Conservation (phyloP, 129 eudicot species). For the Arctium lappa region DNA sequence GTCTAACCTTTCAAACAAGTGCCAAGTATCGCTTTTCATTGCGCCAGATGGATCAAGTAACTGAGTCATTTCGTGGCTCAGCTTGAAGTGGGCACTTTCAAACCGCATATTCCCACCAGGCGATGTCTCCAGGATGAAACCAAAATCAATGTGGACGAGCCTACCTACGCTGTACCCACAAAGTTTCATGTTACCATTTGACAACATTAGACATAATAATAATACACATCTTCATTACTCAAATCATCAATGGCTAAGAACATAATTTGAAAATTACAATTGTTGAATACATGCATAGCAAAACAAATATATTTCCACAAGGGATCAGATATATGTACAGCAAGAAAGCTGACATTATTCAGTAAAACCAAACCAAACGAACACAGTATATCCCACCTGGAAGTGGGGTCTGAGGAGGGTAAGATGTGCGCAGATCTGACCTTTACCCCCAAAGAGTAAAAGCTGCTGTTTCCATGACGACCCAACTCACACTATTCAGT, state of each 20-base stretch:
- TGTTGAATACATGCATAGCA: neutral
- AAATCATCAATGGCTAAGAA: neutral
- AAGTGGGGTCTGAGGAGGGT: neutral
- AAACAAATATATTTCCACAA: neutral
- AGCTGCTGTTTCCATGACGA: neutral
- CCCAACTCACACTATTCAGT: too few species aligned
- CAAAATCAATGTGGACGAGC: slow-evolving; percentile 98
- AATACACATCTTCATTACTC: neutral
- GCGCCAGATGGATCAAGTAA: slow-evolving; percentile 96
- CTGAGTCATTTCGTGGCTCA: slow-evolving; percentile 99
- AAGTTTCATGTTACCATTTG: slow-evolving; percentile 6
- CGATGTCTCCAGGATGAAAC: slow-evolving; percentile 93
- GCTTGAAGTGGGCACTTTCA: slow-evolving; percentile 96
- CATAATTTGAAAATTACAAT: neutral
- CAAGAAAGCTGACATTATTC: neutral
- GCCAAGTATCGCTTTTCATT: slow-evolving; percentile 97
- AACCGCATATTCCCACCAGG: slow-evolving; percentile 99
- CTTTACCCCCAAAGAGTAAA: neutral
- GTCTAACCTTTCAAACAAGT: slow-evolving; percentile 76
- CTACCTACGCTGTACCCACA: slow-evolving; percentile 74
- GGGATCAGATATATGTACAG: neutral
- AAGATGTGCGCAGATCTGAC: neutral
- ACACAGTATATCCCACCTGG: neutral
- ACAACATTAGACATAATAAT: neutral
- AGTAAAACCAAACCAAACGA: neutral